Evolutionary conservation across 306 rosid genomes (phyloP).

Genomic region (Bauhinia variegata): DNA sequence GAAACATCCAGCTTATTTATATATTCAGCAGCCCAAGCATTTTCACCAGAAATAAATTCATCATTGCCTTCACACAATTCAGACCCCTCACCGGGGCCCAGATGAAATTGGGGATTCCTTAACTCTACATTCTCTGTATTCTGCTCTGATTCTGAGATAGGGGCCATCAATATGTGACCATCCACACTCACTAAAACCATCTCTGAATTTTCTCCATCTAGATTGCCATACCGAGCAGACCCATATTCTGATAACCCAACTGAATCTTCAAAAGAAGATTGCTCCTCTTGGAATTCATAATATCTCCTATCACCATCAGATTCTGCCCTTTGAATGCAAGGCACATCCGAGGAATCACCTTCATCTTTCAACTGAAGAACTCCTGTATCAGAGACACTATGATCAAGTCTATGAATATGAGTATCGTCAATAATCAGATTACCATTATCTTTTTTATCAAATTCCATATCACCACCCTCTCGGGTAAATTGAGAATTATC

Average conservation of each 20-base stretch:
- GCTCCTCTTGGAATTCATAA: constrained; percentile 74
- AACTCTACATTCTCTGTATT: constrained; percentile 66
- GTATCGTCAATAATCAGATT: constrained; percentile 30
- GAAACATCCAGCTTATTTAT: constrained; percentile 56
- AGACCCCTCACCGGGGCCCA: constrained; percentile 82
- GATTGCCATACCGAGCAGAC: constrained; percentile 55
- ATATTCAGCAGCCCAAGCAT: constrained; percentile 77
- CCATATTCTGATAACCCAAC: constrained; percentile 66
- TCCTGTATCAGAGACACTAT: constrained; percentile 64
- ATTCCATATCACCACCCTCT: constrained; percentile 29
- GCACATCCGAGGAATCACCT: constrained; percentile 28
- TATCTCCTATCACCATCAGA: constrained; percentile 67
- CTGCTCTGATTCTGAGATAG: constrained; percentile 76
- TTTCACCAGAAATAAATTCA: constrained; percentile 60
- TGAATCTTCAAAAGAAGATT: constrained; percentile 64
- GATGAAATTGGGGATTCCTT: constrained; percentile 85
- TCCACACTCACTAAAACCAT: constrained; percentile 93
- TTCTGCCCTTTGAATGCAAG: constrained; percentile 51
- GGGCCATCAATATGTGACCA: constrained; percentile 86
- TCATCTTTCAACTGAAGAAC: constrained; percentile 53
- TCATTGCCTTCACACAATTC: constrained; percentile 69
- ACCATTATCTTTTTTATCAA: constrained; percentile 34
- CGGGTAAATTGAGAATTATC: constrained; percentile 30
- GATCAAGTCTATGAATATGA: constrained; percentile 58
- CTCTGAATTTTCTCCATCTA: constrained; percentile 70